Base-by-base conservation (phyloP, 805 yeast species). In the Candida wancherniae region DNA sequence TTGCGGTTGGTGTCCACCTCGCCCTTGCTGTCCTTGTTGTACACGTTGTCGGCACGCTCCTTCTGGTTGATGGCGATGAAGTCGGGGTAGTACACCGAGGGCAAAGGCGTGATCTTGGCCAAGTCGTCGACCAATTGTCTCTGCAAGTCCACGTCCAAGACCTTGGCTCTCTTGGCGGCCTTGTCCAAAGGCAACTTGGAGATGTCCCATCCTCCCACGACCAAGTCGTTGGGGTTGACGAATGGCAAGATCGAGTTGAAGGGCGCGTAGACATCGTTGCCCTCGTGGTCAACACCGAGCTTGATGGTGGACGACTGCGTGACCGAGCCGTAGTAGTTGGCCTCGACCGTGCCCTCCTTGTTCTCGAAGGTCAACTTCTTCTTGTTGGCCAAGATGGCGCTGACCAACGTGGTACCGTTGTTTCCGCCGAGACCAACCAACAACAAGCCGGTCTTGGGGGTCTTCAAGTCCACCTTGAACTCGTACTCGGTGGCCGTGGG, bases 361-460 rank as follows among this genome's bases (percentile, higher is more conserved):
- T 83, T 86, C 53, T 84, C 77, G 67, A 88, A 88, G 30, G 75
- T 61, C 42, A 88, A 57, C 40, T 83, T 72, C 57, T 84, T 71
- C 51, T 80, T 85, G 69, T 88, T 88, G 38, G 97, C 95, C 44
- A 83, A 73, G 30, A 80, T 70, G 7, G 96, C 80, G 26, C 90
- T 87, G 33, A 87, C 75, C 44, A 90, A 71, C 9, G 97, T 88
- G 37, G 96, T 73, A 60, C 97, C 97, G 55, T 88, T 88, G 71
- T 88, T 88, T 61, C 97, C 97, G 48, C 97, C 97, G 45, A 88
- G 71, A 47, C 97, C 97, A 20, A 88, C 97, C 41, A 90, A 71
- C 77, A 88, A 62, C 42, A 88, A 68, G 48, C 97, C 97, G 28
- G 86, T 73, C 60, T 81, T 86, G 48, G 95, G 95, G 25, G 80